phyloP scores from a whole-genome alignment of 805 yeast species.

The Ogataea philodendri region DNA sequence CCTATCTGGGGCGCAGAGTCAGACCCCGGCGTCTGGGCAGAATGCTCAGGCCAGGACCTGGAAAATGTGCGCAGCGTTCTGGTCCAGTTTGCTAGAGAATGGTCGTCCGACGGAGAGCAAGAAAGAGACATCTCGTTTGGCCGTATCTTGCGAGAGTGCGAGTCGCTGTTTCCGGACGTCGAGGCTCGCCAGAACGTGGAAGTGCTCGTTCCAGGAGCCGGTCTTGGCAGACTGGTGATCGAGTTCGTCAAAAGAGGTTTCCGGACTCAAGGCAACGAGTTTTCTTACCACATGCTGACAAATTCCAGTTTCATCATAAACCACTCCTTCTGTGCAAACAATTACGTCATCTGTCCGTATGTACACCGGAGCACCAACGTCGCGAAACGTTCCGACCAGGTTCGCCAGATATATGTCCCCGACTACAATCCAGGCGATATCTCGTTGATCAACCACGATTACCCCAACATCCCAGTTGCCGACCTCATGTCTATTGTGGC shows the following conservation, averaged over 20 bases:
- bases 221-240: constrained; percentile 56
- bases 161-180: constrained; percentile 37
- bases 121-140: constrained; percentile 46
- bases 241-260: constrained; percentile 57
- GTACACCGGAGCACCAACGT: constrained; percentile 52
- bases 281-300: constrained; percentile 61
- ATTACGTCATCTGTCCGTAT: constrained; percentile 49
- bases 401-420: constrained; percentile 52
- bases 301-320: constrained; percentile 55
- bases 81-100: constrained; percentile 58
- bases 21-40: constrained; percentile 40
- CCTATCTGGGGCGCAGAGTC: constrained; percentile 48
- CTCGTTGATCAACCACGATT: constrained; percentile 31
- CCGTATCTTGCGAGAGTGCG: constrained; percentile 38
- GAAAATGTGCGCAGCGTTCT: constrained; percentile 58
- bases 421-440: constrained; percentile 47
- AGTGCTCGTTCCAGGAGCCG: constrained; percentile 63
- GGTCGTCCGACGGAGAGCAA: constrained; percentile 51
- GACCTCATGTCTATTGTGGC: constrained; percentile 69
- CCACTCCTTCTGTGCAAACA: constrained; percentile 39
- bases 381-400: constrained; percentile 43
- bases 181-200: constrained; percentile 38
- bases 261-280: constrained; percentile 65
- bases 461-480: constrained; percentile 42
- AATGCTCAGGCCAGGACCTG: constrained; percentile 41